A percentile compares a stretch with the other conserved stretches of the same genome.
Conservation (phyloP, 371 early-diverging fungal species). For the Apophysomyces elegans region DNA sequence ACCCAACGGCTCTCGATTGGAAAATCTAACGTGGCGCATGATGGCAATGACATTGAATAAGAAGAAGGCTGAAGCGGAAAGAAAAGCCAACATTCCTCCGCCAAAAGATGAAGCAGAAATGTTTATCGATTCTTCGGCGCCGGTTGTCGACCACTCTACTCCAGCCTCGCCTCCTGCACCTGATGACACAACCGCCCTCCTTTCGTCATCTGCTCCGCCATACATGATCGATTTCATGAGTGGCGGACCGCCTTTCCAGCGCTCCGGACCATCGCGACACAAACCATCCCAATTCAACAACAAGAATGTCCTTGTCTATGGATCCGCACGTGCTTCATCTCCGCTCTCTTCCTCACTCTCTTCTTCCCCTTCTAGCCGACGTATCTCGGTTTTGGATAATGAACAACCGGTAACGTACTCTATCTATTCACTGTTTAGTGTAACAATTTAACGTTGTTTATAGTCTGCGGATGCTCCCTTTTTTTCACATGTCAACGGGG, state of each 20-base stretch:
- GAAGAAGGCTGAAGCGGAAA: constrained; percentile 37
- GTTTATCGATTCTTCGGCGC: constrained; percentile 20
- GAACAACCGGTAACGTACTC: background rate
- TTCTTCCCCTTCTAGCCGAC: constrained; percentile 8
- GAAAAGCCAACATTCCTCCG: constrained; percentile 15
- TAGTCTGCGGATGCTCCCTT: constrained; percentile 16
- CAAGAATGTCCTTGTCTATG: constrained; percentile 32
- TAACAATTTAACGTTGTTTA: constrained; percentile 2
- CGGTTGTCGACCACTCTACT: constrained; percentile 6
- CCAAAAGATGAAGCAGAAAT: constrained; percentile 18
- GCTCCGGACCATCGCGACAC: constrained; percentile 10
- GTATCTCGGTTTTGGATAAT: constrained; percentile 6
- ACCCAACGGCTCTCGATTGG: constrained; percentile 65
- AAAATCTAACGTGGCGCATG: constrained; percentile 72
- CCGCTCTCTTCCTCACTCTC: background rate
- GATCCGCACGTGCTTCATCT: constrained; percentile 30
- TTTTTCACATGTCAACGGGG: constrained; percentile 21
- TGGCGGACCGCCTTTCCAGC: constrained; percentile 22
- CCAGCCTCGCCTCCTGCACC: constrained; percentile 34
- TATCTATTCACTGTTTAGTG: background rate
- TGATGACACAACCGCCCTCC: constrained; percentile 36
- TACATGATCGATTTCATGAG: constrained; percentile 36
- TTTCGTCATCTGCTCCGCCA: constrained; percentile 43
- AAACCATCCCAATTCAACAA: constrained; percentile 17
- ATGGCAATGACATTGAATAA: constrained; percentile 63